Evolutionary conservation across 2,329 filamentous ascomycete species (phyloP).

Genomic region (Fusarium hostae): DNA sequence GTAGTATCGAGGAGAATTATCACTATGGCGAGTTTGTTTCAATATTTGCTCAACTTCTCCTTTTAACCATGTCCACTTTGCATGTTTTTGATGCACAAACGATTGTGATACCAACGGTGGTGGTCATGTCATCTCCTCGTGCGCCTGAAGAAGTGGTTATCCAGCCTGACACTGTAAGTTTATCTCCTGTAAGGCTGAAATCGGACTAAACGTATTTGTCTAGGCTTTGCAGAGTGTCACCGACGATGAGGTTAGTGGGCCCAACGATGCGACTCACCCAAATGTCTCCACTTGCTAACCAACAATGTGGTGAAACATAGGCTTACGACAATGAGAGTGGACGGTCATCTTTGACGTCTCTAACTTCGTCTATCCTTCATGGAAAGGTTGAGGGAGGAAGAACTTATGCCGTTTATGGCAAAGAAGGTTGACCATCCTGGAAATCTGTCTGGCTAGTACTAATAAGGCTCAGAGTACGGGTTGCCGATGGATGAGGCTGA

Average conservation of each 20-base stretch:
- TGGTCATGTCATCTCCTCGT: constrained; percentile 8
- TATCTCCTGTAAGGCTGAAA: background rate
- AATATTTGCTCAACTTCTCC: background rate
- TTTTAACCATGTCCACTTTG: background rate
- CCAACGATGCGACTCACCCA: background rate
- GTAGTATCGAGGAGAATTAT: background rate
- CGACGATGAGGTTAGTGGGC: constrained; percentile 37
- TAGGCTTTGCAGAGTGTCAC: constrained; percentile 23
- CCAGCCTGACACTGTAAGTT: constrained; percentile 2
- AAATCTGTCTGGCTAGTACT: background rate
- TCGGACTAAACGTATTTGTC: constrained; percentile 1
- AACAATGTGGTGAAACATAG: background rate
- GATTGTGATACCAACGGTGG: background rate
- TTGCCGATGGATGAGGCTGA: constrained; percentile 55
- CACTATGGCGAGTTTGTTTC: background rate
- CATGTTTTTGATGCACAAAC: background rate
- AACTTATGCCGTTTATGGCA: constrained; percentile 51
- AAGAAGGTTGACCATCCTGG: constrained; percentile 43
- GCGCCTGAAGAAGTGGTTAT: background rate
- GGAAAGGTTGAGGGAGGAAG: constrained; percentile 47
- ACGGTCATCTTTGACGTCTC: constrained; percentile 38
- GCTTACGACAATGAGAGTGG: constrained; percentile 32
- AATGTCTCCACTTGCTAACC: constrained; percentile 14
- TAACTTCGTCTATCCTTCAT: constrained; percentile 43
- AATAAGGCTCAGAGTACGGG: constrained; percentile 48